Conservation (phyloP, 768 basidiomycete genomes). For the Chalciporus sphaerocephalus region DNA sequence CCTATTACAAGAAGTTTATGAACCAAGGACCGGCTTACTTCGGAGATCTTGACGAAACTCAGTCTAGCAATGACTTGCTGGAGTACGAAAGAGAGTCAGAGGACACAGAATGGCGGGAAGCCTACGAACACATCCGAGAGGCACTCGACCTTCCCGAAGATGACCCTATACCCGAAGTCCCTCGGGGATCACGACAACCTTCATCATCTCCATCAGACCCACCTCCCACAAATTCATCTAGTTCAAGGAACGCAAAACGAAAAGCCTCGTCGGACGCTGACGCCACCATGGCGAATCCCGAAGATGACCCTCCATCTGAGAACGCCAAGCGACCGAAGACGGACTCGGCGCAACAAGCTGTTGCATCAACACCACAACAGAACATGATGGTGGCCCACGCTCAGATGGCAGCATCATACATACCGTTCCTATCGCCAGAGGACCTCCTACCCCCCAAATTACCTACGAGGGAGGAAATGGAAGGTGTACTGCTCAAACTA, state of each 20-base stretch:
- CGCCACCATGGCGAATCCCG: conserved; percentile 31
- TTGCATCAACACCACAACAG: not conserved
- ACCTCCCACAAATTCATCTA: conserved; percentile 17
- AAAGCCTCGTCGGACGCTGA: conserved; percentile 50
- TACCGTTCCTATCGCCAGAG: conserved; percentile 71
- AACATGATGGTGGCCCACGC: conserved; percentile 35
- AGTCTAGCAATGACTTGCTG: conserved; percentile 53
- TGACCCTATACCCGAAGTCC: conserved; percentile 49
- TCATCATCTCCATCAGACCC: conserved; percentile 14
- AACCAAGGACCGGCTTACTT: conserved; percentile 86
- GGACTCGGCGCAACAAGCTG: conserved; percentile 7
- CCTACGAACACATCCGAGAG: conserved; percentile 51
- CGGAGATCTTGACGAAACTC: conserved; percentile 81
- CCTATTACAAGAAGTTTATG: conserved; percentile 83
- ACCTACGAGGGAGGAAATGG: conserved; percentile 77
- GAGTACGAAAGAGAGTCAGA: conserved; percentile 70
- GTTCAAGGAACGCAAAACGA: conserved; percentile 42
- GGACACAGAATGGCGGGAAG: conserved; percentile 69
- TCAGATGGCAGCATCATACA: conserved; percentile 60
- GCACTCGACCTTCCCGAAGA: conserved; percentile 49
- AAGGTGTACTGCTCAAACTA: conserved; percentile 64
- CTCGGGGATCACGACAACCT: conserved; percentile 26
- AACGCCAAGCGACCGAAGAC: conserved; percentile 31
- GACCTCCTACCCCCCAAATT: conserved; percentile 72
- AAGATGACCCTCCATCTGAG: conserved; percentile 23